Evolutionary conservation across 179 eudicot species (phyloP), one percentile per base, ranked within the genome.

Genomic region (Silene coronaria): DNA sequence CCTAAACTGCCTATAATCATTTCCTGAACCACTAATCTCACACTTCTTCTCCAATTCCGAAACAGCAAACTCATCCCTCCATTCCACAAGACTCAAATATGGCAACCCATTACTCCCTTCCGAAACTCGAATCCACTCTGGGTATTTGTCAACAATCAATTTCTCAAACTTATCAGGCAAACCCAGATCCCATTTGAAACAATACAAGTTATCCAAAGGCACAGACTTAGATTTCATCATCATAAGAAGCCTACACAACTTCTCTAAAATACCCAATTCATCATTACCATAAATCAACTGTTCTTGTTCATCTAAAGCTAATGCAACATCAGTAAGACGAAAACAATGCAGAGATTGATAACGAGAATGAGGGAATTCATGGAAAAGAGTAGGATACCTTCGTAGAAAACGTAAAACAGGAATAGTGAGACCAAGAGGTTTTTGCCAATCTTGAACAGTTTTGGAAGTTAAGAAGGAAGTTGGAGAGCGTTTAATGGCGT

Each of bases 331-430:
- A 7, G 96, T 93, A 62, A 93, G 88, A 30, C 81, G 75, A 71
- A 94, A 91, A 77, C 97, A 94, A 53, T 89, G 86, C 76, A 94
- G 81, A 73, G 81, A 84, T 32, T 91, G 91, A 77, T 88, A 91
- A 63, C 89, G 89, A 60, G 98, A 85, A 59, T 91, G 98, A 48
- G 94, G 91, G 77, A 84, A 90, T 70, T 94, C 94, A 13, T 87
- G 81, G 68, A 94, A 94, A 28, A 91, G 84, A 42, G 97, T 89
- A 0, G 98, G 98, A 82, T 89, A 94, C 72, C 98, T 86, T 23
- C 98, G 86, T 22, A 91, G 83, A 79, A 94, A 94, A 2, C 98
- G 86, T 24, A 93, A 87, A 24, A 92, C 89, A 11, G 98, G 98
- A 72, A 91, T 77, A 6, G 98, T 90, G 66, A 93, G 84, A 8